phyloP scores from a whole-genome alignment of 2,329 filamentous ascomycete species.

The Zymoseptoria brevis region DNA sequence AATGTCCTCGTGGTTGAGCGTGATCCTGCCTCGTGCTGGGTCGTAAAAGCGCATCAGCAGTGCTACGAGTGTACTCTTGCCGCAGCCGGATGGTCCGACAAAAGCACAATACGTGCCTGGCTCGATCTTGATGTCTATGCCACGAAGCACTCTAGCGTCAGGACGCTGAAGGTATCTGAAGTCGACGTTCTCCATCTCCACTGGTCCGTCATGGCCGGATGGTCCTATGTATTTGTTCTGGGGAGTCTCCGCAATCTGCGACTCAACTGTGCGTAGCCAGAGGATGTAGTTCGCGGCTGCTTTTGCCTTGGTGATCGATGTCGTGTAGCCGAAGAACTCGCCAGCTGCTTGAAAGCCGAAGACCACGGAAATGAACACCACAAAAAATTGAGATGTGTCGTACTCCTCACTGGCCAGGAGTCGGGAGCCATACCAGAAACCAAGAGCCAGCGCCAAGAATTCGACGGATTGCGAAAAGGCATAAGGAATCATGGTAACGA shows the following conservation, averaged over 20 bases:
- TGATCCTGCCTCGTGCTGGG: slow-evolving; percentile 33
- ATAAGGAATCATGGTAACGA: slow-evolving; percentile 23
- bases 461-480: slow-evolving; percentile 29
- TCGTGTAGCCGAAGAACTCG: slow-evolving; percentile 56
- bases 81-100: slow-evolving; percentile 42
- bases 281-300: slow-evolving; percentile 38
- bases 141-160: slow-evolving; percentile 22
- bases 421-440: slow-evolving; percentile 31
- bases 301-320: slow-evolving; percentile 30
- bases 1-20: slow-evolving; percentile 52
- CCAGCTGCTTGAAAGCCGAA: slow-evolving; percentile 57
- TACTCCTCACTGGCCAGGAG: slow-evolving; percentile 29
- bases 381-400: slow-evolving; percentile 42
- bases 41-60: slow-evolving; percentile 43
- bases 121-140: slow-evolving; percentile 22
- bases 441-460: slow-evolving; percentile 27
- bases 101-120: slow-evolving; percentile 40
- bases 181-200: slow-evolving; percentile 22
- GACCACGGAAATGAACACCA: slow-evolving; percentile 27
- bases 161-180: slow-evolving; percentile 24
- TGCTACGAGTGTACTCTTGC: slow-evolving; percentile 41
- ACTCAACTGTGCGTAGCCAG: slow-evolving; percentile 34
- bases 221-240: slow-evolving; percentile 27
- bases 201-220: slow-evolving; percentile 13
- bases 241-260: slow-evolving; percentile 32